Conservation (phyloP, 106 monocot genomes). For the Narthecium ossifragum region DNA sequence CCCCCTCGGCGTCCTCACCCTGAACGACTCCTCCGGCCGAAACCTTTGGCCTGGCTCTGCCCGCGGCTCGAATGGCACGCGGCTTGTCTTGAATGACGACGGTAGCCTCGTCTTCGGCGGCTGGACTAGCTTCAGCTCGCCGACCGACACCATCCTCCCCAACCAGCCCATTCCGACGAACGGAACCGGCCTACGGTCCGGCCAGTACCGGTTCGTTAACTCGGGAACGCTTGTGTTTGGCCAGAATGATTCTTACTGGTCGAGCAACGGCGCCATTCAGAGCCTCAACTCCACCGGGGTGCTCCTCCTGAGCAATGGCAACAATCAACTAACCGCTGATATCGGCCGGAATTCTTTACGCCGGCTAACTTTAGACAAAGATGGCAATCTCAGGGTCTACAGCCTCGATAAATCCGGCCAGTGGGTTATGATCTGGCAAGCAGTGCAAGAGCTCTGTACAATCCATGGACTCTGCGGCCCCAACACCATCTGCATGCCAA, state of each 20-base stretch:
- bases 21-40: conserved; percentile 18
- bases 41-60: conserved; percentile 12
- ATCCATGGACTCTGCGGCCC: conserved; percentile 37
- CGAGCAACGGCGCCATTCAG: not conserved
- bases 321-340: not conserved
- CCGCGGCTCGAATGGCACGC: conserved; percentile 2
- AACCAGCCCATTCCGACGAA: conserved; percentile 18
- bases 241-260: conserved; percentile 13
- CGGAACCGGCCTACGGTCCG: conserved; percentile 6
- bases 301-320: not conserved
- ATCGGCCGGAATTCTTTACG: conserved; percentile 6
- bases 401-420: conserved; percentile 26
- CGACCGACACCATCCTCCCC: conserved; percentile 46
- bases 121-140: conserved; percentile 41
- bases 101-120: conserved; percentile 20
- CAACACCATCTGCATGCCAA: conserved; percentile 36
- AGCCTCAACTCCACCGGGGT: conserved; percentile 27
- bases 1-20: conserved; percentile 13
- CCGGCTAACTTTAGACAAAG: conserved; percentile 37
- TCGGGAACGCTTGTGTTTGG: conserved; percentile 17
- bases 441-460: conserved; percentile 39
- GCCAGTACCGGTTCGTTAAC: conserved; percentile 23
- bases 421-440: conserved; percentile 53
- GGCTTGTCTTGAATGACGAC: conserved; percentile 8
- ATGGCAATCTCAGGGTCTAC: conserved; percentile 54